Conservation (phyloP, 1,139 yeast species). For the Candida frijolesensis region DNA sequence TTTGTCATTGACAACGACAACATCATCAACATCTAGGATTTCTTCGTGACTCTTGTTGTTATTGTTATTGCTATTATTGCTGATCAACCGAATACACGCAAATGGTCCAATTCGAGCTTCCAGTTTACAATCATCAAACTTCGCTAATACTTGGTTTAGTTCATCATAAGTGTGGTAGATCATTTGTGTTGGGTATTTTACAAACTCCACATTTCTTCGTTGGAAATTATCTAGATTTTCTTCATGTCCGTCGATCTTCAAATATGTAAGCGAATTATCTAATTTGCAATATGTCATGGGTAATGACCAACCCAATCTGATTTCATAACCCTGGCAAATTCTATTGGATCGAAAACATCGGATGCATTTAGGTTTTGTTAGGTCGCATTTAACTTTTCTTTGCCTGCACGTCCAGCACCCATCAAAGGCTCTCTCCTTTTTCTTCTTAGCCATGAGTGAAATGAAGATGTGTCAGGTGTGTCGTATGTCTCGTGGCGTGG, state of each 20-base stretch:
- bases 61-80: not conserved
- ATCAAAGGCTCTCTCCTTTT: slow-evolving; percentile 40
- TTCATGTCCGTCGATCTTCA: slow-evolving; percentile 15
- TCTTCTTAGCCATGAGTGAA: slow-evolving; percentile 22
- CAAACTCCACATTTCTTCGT: slow-evolving; percentile 40
- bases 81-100: slow-evolving; percentile 13
- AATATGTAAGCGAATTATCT: slow-evolving; percentile 23
- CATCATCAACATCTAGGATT: not conserved
- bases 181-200: slow-evolving; percentile 35
- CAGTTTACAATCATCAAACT: slow-evolving; percentile 24
- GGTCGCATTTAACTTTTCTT: slow-evolving; percentile 54
- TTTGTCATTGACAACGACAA: not conserved
- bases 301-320: slow-evolving; percentile 44
- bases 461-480: not conserved
- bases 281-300: slow-evolving; percentile 27
- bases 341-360: slow-evolving; percentile 46
- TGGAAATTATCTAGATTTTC: slow-evolving; percentile 30
- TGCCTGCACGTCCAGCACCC: slow-evolving; percentile 59
- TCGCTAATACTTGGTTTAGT: slow-evolving; percentile 28
- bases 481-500: not conserved
- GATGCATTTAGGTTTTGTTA: slow-evolving; percentile 40
- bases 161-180: slow-evolving; percentile 34
- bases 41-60: not conserved
- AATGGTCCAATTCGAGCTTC: slow-evolving; percentile 37
- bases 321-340: slow-evolving; percentile 43